phyloP scores from a whole-genome alignment of 331 rosid species.

The Pyracantha coccinea region DNA sequence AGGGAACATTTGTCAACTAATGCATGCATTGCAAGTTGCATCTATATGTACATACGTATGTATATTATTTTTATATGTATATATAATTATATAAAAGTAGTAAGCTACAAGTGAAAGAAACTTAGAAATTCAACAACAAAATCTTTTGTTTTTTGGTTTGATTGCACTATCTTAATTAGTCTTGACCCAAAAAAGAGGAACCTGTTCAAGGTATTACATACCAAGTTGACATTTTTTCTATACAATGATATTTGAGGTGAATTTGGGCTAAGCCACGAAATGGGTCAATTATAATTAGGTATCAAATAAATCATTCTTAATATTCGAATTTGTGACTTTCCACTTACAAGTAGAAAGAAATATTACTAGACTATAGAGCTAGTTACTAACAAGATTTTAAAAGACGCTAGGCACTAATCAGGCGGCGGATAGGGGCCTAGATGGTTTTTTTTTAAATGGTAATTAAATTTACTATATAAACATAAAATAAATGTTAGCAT shows the following conservation, averaged over 20 bases:
- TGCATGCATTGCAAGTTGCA: background rate
- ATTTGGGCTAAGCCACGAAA: background rate
- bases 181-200: background rate
- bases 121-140: background rate
- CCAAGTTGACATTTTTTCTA: background rate
- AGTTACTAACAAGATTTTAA: too few relatives aligned
- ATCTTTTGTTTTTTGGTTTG: background rate
- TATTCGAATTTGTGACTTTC: rapidly evolving
- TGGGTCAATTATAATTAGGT: too few relatives aligned
- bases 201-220: background rate
- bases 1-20: background rate
- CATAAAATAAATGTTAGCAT: too few relatives aligned
- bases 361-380: too few relatives aligned
- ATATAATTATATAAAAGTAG: background rate
- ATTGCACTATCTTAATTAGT: background rate
- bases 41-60: background rate
- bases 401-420: too few relatives aligned
- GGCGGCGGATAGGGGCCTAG: too few relatives aligned
- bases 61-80: too few relatives aligned
- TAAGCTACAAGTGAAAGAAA: background rate
- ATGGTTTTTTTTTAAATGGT: too few relatives aligned
- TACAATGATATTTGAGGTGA: background rate
- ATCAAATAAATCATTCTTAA: too few relatives aligned
- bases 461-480: too few relatives aligned
- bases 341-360: too few relatives aligned